Conservation (phyloP, 805 yeast genomes). For the Ogataea kodamae region DNA sequence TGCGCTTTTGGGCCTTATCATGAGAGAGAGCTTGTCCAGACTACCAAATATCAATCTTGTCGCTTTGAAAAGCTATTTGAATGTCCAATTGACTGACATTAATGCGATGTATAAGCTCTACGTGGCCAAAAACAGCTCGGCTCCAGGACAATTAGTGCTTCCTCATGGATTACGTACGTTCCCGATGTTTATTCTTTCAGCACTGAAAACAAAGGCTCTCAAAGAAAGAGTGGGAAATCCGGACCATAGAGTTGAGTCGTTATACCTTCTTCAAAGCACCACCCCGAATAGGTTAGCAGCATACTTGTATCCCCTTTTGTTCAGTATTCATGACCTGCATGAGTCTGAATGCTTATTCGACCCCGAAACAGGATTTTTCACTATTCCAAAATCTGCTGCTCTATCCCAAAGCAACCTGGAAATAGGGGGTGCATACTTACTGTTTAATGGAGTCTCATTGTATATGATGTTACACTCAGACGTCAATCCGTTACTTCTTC, state of each 20-base stretch:
- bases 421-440: slow-evolving; percentile 72
- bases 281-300: slow-evolving; percentile 55
- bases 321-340: slow-evolving; percentile 63
- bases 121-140: slow-evolving; percentile 40
- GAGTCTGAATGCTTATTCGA: slow-evolving; percentile 55
- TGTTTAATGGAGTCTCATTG: slow-evolving; percentile 63
- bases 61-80: slow-evolving; percentile 31
- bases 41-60: slow-evolving; percentile 38
- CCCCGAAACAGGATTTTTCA: slow-evolving; percentile 40
- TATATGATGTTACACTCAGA: slow-evolving; percentile 67
- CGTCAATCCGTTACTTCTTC: slow-evolving; percentile 61
- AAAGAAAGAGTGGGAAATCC: slow-evolving; percentile 48
- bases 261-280: slow-evolving; percentile 47
- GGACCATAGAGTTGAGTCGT: slow-evolving; percentile 61
- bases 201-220: slow-evolving; percentile 66
- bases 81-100: slow-evolving; percentile 47
- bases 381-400: slow-evolving; percentile 47
- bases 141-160: slow-evolving; percentile 65
- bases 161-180: slow-evolving; percentile 78
- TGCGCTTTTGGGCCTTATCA: slow-evolving; percentile 48
- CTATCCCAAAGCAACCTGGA: slow-evolving; percentile 42
- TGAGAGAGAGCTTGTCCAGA: slow-evolving; percentile 44
- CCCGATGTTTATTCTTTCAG: slow-evolving; percentile 62
- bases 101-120: slow-evolving; percentile 54
- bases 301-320: slow-evolving; percentile 75